These are phyloP conservation scores for Solanum hybrid DNA, from an alignment of 305 asterid species.

Conservation along the genomic window DNA sequence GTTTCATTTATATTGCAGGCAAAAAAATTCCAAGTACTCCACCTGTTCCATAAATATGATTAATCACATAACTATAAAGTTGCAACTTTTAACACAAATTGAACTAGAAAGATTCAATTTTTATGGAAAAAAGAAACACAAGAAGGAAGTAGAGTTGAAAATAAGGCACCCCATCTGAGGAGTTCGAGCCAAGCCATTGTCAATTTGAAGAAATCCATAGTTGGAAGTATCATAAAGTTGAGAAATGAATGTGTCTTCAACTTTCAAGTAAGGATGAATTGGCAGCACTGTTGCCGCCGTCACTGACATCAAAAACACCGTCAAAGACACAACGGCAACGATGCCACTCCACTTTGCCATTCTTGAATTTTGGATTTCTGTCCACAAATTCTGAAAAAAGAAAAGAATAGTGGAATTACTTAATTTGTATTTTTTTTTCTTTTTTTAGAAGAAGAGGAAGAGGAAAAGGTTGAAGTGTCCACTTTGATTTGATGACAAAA, in stretches of 20 bases:
- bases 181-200: slow-evolving; percentile 73
- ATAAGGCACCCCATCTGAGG: slow-evolving; percentile 89
- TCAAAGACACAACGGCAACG: slow-evolving; percentile 17
- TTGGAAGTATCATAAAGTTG: slow-evolving; percentile 70
- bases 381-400: not conserved
- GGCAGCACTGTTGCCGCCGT: slow-evolving; percentile 33
- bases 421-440: not conserved
- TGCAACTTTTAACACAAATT: slow-evolving; percentile 3
- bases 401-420: not conserved
- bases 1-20: slow-evolving; percentile 68
- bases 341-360: slow-evolving; percentile 20
- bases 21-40: slow-evolving; percentile 86
- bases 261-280: slow-evolving; percentile 47
- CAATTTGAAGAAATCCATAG: slow-evolving; percentile 68
- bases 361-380: not conserved
- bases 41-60: slow-evolving; percentile 29
- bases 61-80: not conserved
- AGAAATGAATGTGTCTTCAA: slow-evolving; percentile 21
- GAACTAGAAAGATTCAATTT: not conserved
- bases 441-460: not conserved
- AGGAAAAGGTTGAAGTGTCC: not conserved
- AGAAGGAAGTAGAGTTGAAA: not conserved
- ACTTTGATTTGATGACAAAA: not conserved
- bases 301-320: slow-evolving; percentile 22
- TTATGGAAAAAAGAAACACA: not conserved